phyloP scores from a whole-genome alignment of 768 basidiomycete genomes.

The Trametes meyenii region DNA sequence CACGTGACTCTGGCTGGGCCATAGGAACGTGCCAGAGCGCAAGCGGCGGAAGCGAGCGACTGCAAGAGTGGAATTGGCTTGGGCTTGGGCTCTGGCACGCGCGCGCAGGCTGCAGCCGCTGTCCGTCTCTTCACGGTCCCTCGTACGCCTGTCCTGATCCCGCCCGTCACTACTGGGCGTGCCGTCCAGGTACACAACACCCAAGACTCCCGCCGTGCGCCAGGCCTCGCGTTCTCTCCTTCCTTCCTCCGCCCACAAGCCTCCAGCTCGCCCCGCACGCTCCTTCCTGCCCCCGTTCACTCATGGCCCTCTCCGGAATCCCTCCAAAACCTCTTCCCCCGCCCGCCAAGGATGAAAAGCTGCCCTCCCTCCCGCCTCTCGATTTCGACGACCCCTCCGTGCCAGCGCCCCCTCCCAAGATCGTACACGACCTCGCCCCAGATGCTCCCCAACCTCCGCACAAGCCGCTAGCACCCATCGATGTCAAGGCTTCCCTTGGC shows the following conservation, averaged over 20 bases:
- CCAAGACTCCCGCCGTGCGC: not conserved
- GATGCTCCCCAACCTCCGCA: conserved; percentile 12
- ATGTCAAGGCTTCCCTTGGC: conserved; percentile 19
- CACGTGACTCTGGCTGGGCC: conserved; percentile 11
- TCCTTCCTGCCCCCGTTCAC: conserved; percentile 8
- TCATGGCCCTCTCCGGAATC: conserved; percentile 22
- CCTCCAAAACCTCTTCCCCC: conserved; percentile 35
- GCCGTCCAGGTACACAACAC: conserved; percentile 16
- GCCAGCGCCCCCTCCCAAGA: conserved; percentile 33
- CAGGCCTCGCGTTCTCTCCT: not conserved
- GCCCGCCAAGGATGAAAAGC: conserved; percentile 32
- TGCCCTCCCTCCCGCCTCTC: conserved; percentile 34
- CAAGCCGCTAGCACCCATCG: conserved; percentile 22
- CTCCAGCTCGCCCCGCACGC: conserved; percentile 7
- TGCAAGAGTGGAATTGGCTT: not conserved
- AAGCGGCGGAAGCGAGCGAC: not conserved
- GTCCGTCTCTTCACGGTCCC: not conserved
- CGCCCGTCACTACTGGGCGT: not conserved
- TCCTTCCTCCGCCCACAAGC: conserved; percentile 8
- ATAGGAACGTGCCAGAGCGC: conserved; percentile 13
- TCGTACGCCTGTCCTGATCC: not conserved
- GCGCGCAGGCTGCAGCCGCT: no score
- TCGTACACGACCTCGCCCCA: conserved; percentile 11
- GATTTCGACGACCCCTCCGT: conserved; percentile 15
- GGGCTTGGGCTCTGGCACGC: no score